Evolutionary conservation across 345 rosid genomes (phyloP), one percentile per base, ranked within the genome.

Genomic region (Pistacia vera): DNA sequence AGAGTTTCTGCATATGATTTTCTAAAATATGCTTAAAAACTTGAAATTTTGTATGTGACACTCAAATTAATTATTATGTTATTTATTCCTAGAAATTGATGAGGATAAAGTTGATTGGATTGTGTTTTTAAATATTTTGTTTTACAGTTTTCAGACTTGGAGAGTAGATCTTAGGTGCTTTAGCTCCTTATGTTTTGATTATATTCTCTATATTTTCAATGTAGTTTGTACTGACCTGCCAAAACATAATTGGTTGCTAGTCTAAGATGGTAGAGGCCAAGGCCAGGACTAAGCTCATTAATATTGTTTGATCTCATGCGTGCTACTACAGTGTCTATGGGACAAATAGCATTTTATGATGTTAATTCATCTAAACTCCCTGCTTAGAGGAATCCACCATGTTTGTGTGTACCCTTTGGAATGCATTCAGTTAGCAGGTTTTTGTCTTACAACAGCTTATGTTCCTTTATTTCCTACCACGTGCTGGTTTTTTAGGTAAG

Each of bases 401-500:
- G 52, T 35, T 54, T 35, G 16, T 63, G n/a, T 48, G 25, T 20
- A 30, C 44, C 73, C 20, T 71, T 22, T 56, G 61, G 72, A 81
- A 61, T 41, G 46, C 64, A 57, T 80, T 46, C 62, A 14, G 17
- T 33, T 36, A 61, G 5, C 70, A 25, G 58, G 54, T 63, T 67
- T 75, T 52, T 73, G 67, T 63, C 16, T 77, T 28, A 18, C 55
- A 16, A 14, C 70, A 33, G 41, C 9, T 16, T 72, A 61, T 63
- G 10, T 76, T 78, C 5, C 66, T 80, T 72, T 30, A 35, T 49
- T 49, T 36, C 8, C 57, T 66, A n/a, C 28, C 38, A 46, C 76
- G 49, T 35, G 38, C 28, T 78, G 71, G 55, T 75, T 81, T 75
- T 81, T 76, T 76, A 95, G 99, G 94, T 95, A 72, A 95, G 99